phyloP scores from a whole-genome alignment of 208 protist species.

The Borovskyia barvae region DNA sequence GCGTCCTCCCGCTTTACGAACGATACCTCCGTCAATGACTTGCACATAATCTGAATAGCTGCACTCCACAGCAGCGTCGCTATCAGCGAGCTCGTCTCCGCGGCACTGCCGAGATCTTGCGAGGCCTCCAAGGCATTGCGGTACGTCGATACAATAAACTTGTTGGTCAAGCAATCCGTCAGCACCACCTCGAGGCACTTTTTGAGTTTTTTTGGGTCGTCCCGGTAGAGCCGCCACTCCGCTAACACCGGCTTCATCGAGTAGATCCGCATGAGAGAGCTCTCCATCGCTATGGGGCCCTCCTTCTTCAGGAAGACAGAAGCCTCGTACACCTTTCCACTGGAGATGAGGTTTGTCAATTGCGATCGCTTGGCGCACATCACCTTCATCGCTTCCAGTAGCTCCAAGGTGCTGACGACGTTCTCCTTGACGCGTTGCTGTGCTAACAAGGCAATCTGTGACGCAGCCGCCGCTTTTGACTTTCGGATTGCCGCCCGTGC shows the following conservation, averaged over 20 bases:
- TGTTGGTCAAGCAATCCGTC: slow-evolving; percentile 58
- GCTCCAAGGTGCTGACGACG: slow-evolving; percentile 33
- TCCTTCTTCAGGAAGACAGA: slow-evolving; percentile 49
- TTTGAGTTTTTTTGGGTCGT: slow-evolving; percentile 39
- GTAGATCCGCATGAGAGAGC: slow-evolving; percentile 37
- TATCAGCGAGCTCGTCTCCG: slow-evolving; percentile 39
- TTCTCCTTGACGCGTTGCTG: slow-evolving; percentile 56
- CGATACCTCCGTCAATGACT: slow-evolving; percentile 72
- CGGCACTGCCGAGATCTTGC: slow-evolving; percentile 24
- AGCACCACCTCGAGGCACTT: slow-evolving; percentile 49
- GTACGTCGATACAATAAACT: slow-evolving; percentile 77
- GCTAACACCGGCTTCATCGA: slow-evolving; percentile 64
- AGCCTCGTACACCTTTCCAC: slow-evolving; percentile 68
- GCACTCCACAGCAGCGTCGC: slow-evolving; percentile 62
- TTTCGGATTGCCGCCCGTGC: slow-evolving; percentile 57
- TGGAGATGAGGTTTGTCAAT: slow-evolving; percentile 56
- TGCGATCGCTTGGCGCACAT: slow-evolving; percentile 56
- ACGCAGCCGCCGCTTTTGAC: slow-evolving; percentile 49
- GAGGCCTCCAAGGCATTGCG: slow-evolving; percentile 61
- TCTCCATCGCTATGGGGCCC: slow-evolving; percentile 53
- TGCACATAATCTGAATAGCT: slow-evolving; percentile 66
- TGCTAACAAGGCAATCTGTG: slow-evolving; percentile 55
- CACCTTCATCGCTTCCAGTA: slow-evolving; percentile 67
- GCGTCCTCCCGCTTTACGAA: slow-evolving; percentile 64
- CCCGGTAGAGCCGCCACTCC: slow-evolving; percentile 68